Evolutionary conservation across 768 basidiomycete species (phyloP).

Genomic region (Mycena rosella): DNA sequence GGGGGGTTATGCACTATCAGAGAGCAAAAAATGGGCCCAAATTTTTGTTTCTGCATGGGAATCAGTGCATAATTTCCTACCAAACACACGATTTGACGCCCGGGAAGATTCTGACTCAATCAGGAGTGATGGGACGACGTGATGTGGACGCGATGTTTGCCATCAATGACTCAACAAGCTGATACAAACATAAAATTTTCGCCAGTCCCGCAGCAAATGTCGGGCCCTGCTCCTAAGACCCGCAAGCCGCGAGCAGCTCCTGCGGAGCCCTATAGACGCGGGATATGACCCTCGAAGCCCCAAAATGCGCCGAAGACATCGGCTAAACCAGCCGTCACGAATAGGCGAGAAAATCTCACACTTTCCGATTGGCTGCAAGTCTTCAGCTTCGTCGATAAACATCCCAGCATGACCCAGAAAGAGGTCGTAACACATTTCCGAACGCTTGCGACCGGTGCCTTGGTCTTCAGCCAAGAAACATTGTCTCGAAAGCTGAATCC

Average conservation of each 20-base stretch:
- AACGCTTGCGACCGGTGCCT: slow-evolving; percentile 28
- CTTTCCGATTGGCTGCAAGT: slow-evolving; percentile 43
- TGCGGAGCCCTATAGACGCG: no score
- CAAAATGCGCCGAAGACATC: slow-evolving; percentile 27
- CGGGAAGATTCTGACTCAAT: not conserved
- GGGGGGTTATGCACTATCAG: not conserved
- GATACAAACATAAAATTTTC: not conserved
- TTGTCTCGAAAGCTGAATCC: slow-evolving; percentile 39
- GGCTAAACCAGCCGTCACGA: slow-evolving; percentile 16
- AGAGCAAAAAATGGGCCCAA: not conserved
- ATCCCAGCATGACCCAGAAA: slow-evolving; percentile 38
- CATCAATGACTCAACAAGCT: not conserved
- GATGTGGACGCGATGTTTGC: not conserved
- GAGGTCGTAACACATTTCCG: slow-evolving; percentile 25
- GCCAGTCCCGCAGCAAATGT: no score
- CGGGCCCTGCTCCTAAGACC: no score
- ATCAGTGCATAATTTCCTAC: not conserved
- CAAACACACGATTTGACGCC: not conserved
- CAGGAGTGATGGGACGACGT: not conserved
- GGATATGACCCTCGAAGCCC: not conserved
- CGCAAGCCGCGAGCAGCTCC: no score
- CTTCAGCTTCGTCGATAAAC: slow-evolving; percentile 37
- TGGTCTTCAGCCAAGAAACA: slow-evolving; percentile 44
- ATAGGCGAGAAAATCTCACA: slow-evolving; percentile 32
- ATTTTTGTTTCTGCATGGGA: not conserved